These are phyloP conservation scores for Huiozyma sinensis DNA, from an alignment of 805 yeast species.

Conservation along the genomic window DNA sequence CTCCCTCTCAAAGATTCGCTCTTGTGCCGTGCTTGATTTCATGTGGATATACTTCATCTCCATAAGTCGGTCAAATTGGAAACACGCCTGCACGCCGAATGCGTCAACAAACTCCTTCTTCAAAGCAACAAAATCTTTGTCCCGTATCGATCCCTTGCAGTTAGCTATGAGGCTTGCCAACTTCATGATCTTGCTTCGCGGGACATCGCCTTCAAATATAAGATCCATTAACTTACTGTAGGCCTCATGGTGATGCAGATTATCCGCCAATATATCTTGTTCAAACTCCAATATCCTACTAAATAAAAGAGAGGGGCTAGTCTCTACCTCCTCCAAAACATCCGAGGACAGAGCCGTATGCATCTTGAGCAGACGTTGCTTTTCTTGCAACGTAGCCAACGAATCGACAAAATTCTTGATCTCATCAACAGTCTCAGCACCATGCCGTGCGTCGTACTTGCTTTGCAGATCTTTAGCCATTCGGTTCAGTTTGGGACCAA, in stretches of 20 bases:
- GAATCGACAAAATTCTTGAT: slow-evolving; percentile 64
- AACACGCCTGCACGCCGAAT: slow-evolving; percentile 43
- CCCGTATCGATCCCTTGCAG: slow-evolving; percentile 58
- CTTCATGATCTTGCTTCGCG: slow-evolving; percentile 37
- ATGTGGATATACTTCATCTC: slow-evolving; percentile 12
- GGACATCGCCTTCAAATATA: slow-evolving; percentile 34
- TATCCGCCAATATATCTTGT: slow-evolving; percentile 56
- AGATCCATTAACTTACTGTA: slow-evolving; percentile 37
- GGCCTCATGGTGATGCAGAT: slow-evolving; percentile 27
- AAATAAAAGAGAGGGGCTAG: slow-evolving; percentile 21
- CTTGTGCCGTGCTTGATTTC: slow-evolving; percentile 4
- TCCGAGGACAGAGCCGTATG: slow-evolving; percentile 70
- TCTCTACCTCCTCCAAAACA: slow-evolving; percentile 38
- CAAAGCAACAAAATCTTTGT: slow-evolving; percentile 47
- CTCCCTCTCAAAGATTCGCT: slow-evolving; percentile 12
- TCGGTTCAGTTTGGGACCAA: slow-evolving; percentile 61
- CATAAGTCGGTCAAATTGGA: slow-evolving; percentile 16
- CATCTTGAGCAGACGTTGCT: slow-evolving; percentile 56
- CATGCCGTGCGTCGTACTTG: slow-evolving; percentile 51
- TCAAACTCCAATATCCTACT: slow-evolving; percentile 48
- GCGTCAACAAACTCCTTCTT: slow-evolving; percentile 46
- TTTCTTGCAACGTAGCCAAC: slow-evolving; percentile 52
- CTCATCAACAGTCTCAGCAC: slow-evolving; percentile 47
- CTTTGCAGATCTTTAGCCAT: slow-evolving; percentile 62
- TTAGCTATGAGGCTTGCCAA: slow-evolving; percentile 49